Evolutionary conservation across 768 basidiomycete species (phyloP), one percentile per base, ranked within the genome.

Genomic region (Daedaleopsis sinensis): DNA sequence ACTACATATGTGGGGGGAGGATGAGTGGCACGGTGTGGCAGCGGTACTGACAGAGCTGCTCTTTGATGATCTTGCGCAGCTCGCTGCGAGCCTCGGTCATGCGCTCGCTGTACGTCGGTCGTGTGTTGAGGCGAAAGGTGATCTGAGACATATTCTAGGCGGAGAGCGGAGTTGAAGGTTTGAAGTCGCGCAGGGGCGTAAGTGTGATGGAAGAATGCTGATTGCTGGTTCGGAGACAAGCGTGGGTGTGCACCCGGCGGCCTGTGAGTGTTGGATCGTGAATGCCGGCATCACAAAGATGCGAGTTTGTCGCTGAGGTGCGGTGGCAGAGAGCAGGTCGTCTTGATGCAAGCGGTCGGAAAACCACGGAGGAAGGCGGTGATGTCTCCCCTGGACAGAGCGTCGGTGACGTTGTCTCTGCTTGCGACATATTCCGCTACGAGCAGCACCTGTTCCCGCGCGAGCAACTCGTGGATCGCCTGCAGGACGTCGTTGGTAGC

Each of bases 321-420:
- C 27, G 19, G 54, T 55, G 54, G 54, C 3, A 19, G 51, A 27
- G 3, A 63, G 27, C 13, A 52, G 43, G 16, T 10, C 10, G 18
- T 50, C 46, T n/a, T 32, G 4, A 19, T 48, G 4, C n/a, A 18
- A 44, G 67, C 42, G 48, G 47, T 13, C n/a, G 70, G 67, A 55
- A 67, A 70, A 43, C 60, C 62, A n/a, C 70, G 13, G 5, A 60
- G 59, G 47, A 60, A 60, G 1, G 62, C 61, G 0, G 19, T 16
- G 21, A 72, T 66, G 44, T 71, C 71, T 13, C 73, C 72, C 0
- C 74, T 61, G 5, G 76, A 77, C 1, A 75, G 67, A 3, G 73
- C 60, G 61, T 77, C 75, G 21, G 73, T 48, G 37, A 74, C 60
- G 59, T 78, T 77, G 42, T 65, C 58, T 3, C 58, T 21, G 35